phyloP scores from a whole-genome alignment of 768 basidiomycete species.

The Rhizopogon rudus region DNA sequence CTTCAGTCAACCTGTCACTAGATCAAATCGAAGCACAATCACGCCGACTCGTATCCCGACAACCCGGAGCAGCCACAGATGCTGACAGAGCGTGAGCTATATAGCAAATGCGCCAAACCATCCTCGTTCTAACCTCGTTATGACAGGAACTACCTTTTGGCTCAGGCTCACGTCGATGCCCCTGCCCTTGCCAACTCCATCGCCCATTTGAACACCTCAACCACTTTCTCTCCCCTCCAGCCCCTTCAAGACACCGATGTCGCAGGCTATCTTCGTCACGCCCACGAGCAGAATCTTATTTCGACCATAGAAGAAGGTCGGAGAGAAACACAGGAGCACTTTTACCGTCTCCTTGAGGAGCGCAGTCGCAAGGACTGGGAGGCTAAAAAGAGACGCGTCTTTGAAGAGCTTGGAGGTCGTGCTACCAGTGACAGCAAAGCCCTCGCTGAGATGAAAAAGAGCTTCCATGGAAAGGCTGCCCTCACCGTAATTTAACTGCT shows the following conservation, averaged over 20 bases:
- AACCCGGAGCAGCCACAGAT: slow-evolving; percentile 59
- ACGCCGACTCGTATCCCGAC: slow-evolving; percentile 72
- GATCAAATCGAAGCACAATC: slow-evolving; percentile 96
- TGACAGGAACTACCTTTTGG: slow-evolving; percentile 81
- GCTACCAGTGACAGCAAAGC: slow-evolving; percentile 50
- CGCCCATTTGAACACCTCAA: slow-evolving; percentile 72
- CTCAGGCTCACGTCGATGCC: slow-evolving; percentile 91
- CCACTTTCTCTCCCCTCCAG: slow-evolving; percentile 86
- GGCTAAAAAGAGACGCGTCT: slow-evolving; percentile 81
- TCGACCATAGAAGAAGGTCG: slow-evolving; percentile 90
- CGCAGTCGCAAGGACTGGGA: slow-evolving; percentile 83
- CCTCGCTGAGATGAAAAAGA: slow-evolving; percentile 57
- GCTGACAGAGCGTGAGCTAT: slow-evolving; percentile 65
- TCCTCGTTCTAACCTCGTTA: slow-evolving; percentile 4
- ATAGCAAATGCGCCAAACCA: slow-evolving; percentile 3
- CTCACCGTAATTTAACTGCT: slow-evolving; percentile 39
- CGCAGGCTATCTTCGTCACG: slow-evolving; percentile 89
- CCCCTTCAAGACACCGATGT: slow-evolving; percentile 94
- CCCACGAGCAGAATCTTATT: slow-evolving; percentile 91
- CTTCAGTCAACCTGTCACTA: slow-evolving; percentile 82
- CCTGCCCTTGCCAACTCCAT: slow-evolving; percentile 83
- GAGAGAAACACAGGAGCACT: slow-evolving; percentile 78
- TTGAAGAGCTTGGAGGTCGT: slow-evolving; percentile 82
- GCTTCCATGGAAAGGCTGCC: slow-evolving; percentile 50
- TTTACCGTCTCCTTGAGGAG: slow-evolving; percentile 76